Conservation (phyloP, 768 basidiomycete genomes). For the Auricularia sp. region DNA sequence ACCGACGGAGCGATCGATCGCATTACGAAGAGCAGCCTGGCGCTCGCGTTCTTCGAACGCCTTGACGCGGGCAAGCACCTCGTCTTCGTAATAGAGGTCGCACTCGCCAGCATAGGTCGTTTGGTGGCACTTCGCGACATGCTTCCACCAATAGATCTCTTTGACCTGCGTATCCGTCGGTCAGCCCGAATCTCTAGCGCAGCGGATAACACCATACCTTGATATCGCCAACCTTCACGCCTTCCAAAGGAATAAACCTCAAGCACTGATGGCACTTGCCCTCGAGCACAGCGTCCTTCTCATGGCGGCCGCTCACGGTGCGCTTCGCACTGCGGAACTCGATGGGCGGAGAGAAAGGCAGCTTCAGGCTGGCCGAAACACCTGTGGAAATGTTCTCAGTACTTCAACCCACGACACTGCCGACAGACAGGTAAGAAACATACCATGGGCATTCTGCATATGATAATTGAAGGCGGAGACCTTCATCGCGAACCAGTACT, state of each 20-base stretch:
- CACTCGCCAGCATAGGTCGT: conserved; percentile 45
- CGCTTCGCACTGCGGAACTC: conserved; percentile 45
- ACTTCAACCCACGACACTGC: conserved; percentile 2
- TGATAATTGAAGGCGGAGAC: conserved; percentile 81
- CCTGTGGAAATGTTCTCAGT: conserved; percentile 31
- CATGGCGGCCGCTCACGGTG: conserved; percentile 40
- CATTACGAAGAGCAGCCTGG: not conserved
- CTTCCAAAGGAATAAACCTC: conserved; percentile 64
- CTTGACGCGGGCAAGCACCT: conserved; percentile 17
- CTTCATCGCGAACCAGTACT: conserved; percentile 68
- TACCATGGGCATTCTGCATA: conserved; percentile 74
- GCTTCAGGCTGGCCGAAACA: conserved; percentile 56
- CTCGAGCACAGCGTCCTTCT: conserved; percentile 49
- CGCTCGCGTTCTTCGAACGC: conserved; percentile 4
- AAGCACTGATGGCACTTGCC: conserved; percentile 72
- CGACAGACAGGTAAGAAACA: conserved; percentile 6
- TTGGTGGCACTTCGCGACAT: conserved; percentile 68
- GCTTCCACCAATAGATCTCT: conserved; percentile 81
- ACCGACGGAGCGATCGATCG: too few species aligned
- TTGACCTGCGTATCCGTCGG: conserved; percentile 37
- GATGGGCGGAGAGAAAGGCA: conserved; percentile 69
- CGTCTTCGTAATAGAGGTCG: conserved; percentile 49
- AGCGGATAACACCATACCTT: conserved; percentile 35
- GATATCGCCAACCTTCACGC: conserved; percentile 61
- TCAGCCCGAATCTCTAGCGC: too few species aligned